These are phyloP conservation scores for Clavispora fructus DNA, from an alignment of 805 yeast genomes.

Conservation along the genomic window DNA sequence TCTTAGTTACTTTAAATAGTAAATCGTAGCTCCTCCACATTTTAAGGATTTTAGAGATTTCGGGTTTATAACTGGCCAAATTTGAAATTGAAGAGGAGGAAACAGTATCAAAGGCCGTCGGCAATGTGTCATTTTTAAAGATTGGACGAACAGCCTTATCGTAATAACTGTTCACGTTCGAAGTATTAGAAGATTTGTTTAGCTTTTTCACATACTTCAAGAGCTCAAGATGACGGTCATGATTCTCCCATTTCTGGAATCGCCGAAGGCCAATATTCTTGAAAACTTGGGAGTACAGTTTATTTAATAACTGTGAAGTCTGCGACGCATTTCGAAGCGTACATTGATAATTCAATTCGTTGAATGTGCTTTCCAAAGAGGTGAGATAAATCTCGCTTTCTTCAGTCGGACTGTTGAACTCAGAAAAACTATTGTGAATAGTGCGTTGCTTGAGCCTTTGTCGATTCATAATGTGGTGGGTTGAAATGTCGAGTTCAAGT, in stretches of 20 bases:
- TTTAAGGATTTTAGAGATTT: conserved; percentile 9
- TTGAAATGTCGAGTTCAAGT: conserved; percentile 67
- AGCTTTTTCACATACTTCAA: conserved; percentile 25
- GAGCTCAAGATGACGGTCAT: conserved; percentile 16
- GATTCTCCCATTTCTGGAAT: conserved; percentile 11
- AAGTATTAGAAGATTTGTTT: conserved; percentile 9
- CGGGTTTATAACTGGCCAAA: neutral
- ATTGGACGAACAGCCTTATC: conserved; percentile 1
- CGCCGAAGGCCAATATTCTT: conserved; percentile 10
- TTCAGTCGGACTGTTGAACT: conserved; percentile 14
- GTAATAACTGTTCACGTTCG: conserved; percentile 5
- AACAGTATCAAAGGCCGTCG: conserved; percentile 26
- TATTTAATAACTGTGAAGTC: conserved; percentile 11
- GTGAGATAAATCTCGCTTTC: conserved; percentile 31
- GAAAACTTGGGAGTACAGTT: conserved; percentile 15
- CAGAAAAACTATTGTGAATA: conserved; percentile 48
- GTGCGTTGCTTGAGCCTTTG: conserved; percentile 36
- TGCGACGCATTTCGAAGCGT: conserved; percentile 24
- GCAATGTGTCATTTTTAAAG: conserved; percentile 10
- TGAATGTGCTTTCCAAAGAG: conserved; percentile 51
- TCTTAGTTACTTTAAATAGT: neutral
- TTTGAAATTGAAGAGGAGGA: conserved; percentile 5
- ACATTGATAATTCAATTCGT: conserved; percentile 53
- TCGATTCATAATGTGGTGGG: conserved; percentile 59
- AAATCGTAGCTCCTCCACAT: neutral